These are phyloP conservation scores for Calocybe gangraenosa DNA, from an alignment of 768 basidiomycete species.

Conservation along the genomic window DNA sequence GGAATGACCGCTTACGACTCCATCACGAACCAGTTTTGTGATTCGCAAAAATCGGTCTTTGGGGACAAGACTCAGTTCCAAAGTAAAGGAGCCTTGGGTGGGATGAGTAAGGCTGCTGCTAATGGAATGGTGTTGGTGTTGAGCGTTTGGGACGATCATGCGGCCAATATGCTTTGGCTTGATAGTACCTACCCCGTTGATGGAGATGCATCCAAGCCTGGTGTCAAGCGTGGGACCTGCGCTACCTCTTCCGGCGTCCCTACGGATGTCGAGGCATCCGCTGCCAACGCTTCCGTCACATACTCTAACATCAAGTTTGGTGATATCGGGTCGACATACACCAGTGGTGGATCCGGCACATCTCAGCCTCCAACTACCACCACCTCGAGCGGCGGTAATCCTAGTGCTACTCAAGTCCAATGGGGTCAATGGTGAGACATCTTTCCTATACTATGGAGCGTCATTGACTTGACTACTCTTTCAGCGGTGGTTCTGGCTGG, in stretches of 20 bases:
- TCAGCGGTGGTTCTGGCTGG: constrained; percentile 24
- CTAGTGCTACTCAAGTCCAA: constrained; percentile 28
- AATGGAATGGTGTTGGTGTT: constrained; percentile 47
- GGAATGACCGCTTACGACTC: constrained; percentile 38
- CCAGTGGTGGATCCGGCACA: constrained; percentile 4
- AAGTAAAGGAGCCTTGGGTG: constrained; percentile 35
- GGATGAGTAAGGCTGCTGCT: constrained; percentile 30
- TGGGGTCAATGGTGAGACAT: constrained; percentile 32
- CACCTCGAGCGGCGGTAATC: constrained; percentile 18
- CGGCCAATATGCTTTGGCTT: constrained; percentile 54
- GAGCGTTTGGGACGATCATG: constrained; percentile 52
- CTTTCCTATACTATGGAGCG: neutral
- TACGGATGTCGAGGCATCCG: constrained; percentile 34
- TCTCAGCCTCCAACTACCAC: constrained; percentile 4
- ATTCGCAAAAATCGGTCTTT: constrained; percentile 41
- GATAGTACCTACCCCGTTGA: constrained; percentile 44
- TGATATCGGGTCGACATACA: constrained; percentile 27
- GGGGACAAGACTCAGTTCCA: constrained; percentile 44
- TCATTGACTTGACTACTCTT: neutral
- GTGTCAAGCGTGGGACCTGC: constrained; percentile 48
- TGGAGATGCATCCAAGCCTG: constrained; percentile 29
- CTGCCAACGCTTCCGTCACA: constrained; percentile 38
- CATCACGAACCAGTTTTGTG: constrained; percentile 47
- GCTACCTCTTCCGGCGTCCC: constrained; percentile 44
- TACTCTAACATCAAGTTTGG: constrained; percentile 56